Percentiles rank a stretch among this genome's conserved stretches.
Evolutionary conservation across 768 basidiomycete genomes (phyloP).

Genomic region (Lentinula boryana): DNA sequence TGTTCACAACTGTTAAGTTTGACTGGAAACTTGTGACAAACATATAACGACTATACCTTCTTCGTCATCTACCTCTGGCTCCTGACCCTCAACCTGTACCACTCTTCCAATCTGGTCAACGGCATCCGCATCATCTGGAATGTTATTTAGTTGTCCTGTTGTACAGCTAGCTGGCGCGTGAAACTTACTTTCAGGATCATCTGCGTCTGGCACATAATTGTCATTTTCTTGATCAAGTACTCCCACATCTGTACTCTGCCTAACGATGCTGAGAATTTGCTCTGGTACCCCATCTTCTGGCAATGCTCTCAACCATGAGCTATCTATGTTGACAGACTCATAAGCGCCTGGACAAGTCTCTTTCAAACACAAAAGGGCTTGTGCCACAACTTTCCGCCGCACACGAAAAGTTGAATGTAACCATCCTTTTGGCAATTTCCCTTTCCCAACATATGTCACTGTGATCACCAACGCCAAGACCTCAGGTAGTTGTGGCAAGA

Average conservation of each 20-base stretch:
- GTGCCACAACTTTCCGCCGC: slow-evolving; percentile 16
- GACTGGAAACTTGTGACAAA: too few relatives aligned
- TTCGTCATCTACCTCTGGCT: too few relatives aligned
- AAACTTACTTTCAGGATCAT: too few relatives aligned
- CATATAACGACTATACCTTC: too few relatives aligned
- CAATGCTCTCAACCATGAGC: slow-evolving; percentile 12
- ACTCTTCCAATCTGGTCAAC: too few relatives aligned
- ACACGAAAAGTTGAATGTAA: slow-evolving; percentile 26
- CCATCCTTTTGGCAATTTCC: slow-evolving; percentile 19
- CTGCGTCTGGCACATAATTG: slow-evolving; percentile 6
- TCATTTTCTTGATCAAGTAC: slow-evolving; percentile 7
- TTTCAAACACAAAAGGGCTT: slow-evolving; percentile 23
- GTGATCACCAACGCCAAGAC: slow-evolving; percentile 25
- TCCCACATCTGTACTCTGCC: slow-evolving; percentile 3
- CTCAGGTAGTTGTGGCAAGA: slow-evolving; percentile 23
- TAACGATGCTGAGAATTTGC: slow-evolving; percentile 6
- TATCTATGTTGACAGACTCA: slow-evolving; percentile 19
- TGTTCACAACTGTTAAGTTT: too few relatives aligned
- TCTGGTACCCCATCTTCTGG: slow-evolving; percentile 27
- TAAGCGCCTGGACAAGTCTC: slow-evolving; percentile 25
- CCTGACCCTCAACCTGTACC: too few relatives aligned
- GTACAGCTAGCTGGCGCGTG: too few relatives aligned
- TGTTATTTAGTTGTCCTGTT: too few relatives aligned
- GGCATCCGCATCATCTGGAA: too few relatives aligned
- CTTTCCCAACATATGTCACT: slow-evolving; percentile 27